Base-by-base conservation (phyloP, 257 asterid genomes). In the Nicotiana undulata region DNA sequence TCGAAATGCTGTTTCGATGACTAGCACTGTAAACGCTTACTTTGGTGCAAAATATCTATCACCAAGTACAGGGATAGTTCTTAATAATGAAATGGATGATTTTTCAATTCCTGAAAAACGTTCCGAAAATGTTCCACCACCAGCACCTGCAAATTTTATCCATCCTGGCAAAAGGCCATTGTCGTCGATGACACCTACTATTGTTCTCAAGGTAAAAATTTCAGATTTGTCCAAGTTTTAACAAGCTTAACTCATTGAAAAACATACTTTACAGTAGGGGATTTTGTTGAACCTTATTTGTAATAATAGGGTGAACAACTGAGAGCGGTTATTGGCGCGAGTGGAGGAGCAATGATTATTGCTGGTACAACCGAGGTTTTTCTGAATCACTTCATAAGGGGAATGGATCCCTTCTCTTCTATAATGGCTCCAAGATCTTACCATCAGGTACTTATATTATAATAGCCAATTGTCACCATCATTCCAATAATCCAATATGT, bases 21-120 rank as follows among this genome's bases (percentile, higher is more conserved):
- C 98, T 9, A 83, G 82, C 55, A 87, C 98, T 11, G 51, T 90
- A 46, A 92, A 90, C 24, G 49, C 79, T 24, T 89, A 85, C 76
- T 92, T 92, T 16, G 98, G 98, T 1, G 85, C 93, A 22, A 84
- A 66, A 51, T 81, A 88, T 80, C 84, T 90, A 29, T 93, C 98
- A 1, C 86, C 84, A 6, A 80, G 81, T 56, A 91, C 98, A 13
- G 97, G 97, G 26, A 89, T 93, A 80, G 44, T 93, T 77, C 95
- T 93, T 75, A 93, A 92, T 89, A 90, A 93, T 63, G 93, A 89
- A 76, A 93, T 93, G 98, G 97, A 89, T 82, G 98, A 92, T 63
- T 93, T 93, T 86, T 90, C 94, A 22, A 83, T 85, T 44, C 93
- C 96, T 31, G 81, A 22, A 49, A 84, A 82, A 26, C 29, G 58